phyloP scores from a whole-genome alignment of 139 green algal species.

The Closterium sp. region DNA sequence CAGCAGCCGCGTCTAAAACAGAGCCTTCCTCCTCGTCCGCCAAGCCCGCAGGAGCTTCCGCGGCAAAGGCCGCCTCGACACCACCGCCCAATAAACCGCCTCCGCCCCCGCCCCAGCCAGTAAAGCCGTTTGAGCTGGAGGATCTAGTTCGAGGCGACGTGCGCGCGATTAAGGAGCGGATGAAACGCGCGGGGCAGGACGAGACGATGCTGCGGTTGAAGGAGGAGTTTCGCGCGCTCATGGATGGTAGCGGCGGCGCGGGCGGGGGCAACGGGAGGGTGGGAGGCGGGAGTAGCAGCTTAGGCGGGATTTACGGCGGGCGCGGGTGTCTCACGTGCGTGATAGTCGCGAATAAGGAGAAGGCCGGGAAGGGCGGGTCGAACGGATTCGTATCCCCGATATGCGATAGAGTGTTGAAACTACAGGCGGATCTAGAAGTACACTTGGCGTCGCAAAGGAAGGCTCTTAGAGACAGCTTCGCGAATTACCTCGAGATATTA shows the following conservation, averaged over 20 bases:
- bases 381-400: background rate
- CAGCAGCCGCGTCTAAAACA: background rate
- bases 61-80: background rate
- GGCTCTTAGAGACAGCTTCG: background rate
- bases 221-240: background rate
- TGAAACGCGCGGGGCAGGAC: slow-evolving; percentile 5
- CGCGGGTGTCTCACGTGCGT: background rate
- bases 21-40: background rate
- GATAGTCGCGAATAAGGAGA: background rate
- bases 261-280: background rate
- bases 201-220: slow-evolving; percentile 1
- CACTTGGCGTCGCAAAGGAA: background rate
- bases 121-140: background rate
- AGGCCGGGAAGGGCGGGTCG: background rate
- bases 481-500: slow-evolving; percentile 8
- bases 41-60: background rate
- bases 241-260: background rate
- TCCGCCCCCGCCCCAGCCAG: background rate
- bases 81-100: background rate
- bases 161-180: background rate
- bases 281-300: background rate
- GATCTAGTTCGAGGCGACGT: background rate
- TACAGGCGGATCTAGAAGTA: background rate
- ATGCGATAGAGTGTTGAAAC: background rate
- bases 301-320: background rate